A percentile compares a stretch with the other conserved stretches of the same genome.
phyloP scores from a whole-genome alignment of 1,284 basidiomycete species.

The Ceratobasidium sp. region DNA sequence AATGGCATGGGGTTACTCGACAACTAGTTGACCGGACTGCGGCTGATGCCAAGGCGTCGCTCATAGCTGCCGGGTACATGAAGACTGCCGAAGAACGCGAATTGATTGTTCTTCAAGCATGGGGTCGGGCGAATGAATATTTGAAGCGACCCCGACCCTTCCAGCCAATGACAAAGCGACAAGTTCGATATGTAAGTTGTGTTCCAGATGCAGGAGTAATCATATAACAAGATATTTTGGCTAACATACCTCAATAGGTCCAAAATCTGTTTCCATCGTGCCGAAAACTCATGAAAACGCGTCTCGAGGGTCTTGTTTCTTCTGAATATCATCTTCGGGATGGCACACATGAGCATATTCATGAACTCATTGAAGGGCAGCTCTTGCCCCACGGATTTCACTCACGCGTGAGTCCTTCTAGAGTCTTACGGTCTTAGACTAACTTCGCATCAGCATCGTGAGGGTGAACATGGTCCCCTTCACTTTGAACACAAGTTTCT shows the following conservation, averaged over 20 bases:
- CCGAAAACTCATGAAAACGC: neutral
- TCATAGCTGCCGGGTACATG: neutral
- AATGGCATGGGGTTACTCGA: neutral
- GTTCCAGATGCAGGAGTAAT: too few species aligned
- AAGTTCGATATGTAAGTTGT: neutral
- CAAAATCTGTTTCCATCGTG: neutral
- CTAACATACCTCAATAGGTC: neutral
- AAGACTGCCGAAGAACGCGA: neutral
- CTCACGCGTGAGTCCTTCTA: neutral
- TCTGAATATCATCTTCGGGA: neutral
- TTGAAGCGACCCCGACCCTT: neutral
- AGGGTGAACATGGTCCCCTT: neutral
- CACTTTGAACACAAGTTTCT: neutral
- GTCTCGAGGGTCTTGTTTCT: neutral
- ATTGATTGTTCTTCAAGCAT: neutral
- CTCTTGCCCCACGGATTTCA: neutral
- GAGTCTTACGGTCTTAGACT: too few species aligned
- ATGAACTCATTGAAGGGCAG: neutral
- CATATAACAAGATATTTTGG: too few species aligned
- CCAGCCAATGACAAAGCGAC: neutral
- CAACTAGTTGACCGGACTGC: neutral
- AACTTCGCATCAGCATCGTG: too few species aligned
- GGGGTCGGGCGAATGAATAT: neutral
- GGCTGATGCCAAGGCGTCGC: neutral
- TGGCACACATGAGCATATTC: neutral